These are phyloP conservation scores for Mesembryanthemum crystallinum DNA, from an alignment of 148 eudicot species.

Conservation along the genomic window DNA sequence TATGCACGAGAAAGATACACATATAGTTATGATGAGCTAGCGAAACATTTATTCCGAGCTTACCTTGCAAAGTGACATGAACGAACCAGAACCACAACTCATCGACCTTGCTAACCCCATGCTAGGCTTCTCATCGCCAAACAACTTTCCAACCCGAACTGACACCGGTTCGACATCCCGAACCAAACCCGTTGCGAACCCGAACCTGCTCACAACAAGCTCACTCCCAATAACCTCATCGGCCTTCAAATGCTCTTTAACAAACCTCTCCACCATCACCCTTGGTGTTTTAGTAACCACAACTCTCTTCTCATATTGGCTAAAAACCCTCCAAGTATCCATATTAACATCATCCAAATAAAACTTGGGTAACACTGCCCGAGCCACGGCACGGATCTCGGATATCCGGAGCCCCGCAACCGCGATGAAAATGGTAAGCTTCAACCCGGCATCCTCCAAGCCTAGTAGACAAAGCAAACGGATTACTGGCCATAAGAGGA, in stretches of 20 bases:
- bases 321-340: constrained; percentile 70
- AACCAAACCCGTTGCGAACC: constrained; percentile 64
- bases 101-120: constrained; percentile 49
- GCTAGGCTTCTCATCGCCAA: constrained; percentile 53
- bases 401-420: constrained; percentile 44
- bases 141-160: constrained; percentile 38
- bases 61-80: constrained; percentile 61
- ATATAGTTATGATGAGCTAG: constrained; percentile 15
- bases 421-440: constrained; percentile 43
- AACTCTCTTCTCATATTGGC: constrained; percentile 53
- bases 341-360: constrained; percentile 53
- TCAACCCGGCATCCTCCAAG: constrained; percentile 43
- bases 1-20: background rate
- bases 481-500: constrained; percentile 46
- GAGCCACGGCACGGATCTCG: constrained; percentile 53
- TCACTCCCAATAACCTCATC: constrained; percentile 79
- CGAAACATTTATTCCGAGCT: background rate
- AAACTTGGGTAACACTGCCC: constrained; percentile 62
- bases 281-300: constrained; percentile 72
- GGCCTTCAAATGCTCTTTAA: constrained; percentile 71
- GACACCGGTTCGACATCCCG: constrained; percentile 32
- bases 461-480: constrained; percentile 38
- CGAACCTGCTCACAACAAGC: constrained; percentile 53
- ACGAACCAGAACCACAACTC: constrained; percentile 17
- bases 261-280: constrained; percentile 79